Conservation (phyloP, 371 early-diverging fungal species). For the Dichotomocladium elegans region DNA sequence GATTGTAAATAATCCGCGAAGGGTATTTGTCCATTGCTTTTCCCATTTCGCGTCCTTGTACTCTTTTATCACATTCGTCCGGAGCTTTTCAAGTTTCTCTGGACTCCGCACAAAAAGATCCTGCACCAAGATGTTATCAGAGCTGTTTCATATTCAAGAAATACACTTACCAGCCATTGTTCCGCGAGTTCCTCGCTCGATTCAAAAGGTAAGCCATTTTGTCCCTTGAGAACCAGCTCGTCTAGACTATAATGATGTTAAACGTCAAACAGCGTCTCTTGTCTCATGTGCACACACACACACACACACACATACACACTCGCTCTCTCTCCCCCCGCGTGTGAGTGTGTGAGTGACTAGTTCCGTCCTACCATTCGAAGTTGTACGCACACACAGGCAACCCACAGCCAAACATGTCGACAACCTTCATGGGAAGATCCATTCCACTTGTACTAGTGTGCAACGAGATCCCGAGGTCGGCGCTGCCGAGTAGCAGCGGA, state of each 20-base stretch:
- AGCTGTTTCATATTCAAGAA: background rate
- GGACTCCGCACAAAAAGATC: conserved; percentile 38
- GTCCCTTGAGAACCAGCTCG: conserved; percentile 73
- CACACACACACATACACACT: no score
- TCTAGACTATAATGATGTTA: conserved; percentile 61
- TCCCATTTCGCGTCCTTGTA: conserved; percentile 40
- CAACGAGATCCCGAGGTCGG: conserved; percentile 90
- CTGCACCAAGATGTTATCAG: conserved; percentile 8
- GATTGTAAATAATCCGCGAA: background rate
- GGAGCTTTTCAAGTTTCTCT: conserved; percentile 18
- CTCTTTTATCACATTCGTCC: conserved; percentile 32
- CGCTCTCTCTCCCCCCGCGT: background rate
- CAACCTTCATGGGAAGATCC: conserved; percentile 97
- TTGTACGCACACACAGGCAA: conserved; percentile 83
- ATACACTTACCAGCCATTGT: conserved; percentile 38
- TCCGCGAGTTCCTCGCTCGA: conserved; percentile 61
- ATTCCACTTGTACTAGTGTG: conserved; percentile 92
- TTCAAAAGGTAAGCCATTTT: conserved; percentile 81
- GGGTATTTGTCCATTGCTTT: conserved; percentile 20
- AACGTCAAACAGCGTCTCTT: no score
- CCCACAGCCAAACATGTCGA: conserved; percentile 97
- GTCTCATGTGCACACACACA: no score
- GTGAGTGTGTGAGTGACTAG: no score
- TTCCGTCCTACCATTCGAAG: conserved; percentile 57
- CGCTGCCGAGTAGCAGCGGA: conserved; percentile 77